Base-by-base conservation (phyloP, 2,329 filamentous ascomycete genomes). In the Triangularia verruculosa region DNA sequence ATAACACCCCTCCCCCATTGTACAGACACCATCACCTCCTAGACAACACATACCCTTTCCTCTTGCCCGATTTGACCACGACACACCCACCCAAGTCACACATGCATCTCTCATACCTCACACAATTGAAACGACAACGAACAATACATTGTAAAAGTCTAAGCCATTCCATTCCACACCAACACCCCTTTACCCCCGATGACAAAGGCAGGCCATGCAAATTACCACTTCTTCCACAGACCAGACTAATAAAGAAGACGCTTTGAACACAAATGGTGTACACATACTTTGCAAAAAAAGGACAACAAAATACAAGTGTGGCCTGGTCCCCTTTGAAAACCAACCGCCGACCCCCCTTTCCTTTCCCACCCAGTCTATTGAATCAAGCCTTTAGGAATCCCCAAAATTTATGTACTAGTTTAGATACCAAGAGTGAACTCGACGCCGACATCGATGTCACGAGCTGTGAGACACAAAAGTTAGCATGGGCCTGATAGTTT, bases 351-450 rank as follows among this genome's bases (percentile, higher is more conserved):
- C 34, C 9, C 9, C 9, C 39, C 39, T n/a, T n/a, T 17, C 39
- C 39, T 47, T 47, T 47, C 39, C 39, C 8, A 7, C n/a, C 39
- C 5, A 47, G 39, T 47, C 39, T 47, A 47, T 47, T 47, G n/a
- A 20, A 47, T 47, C 39, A 47, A 47, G n/a, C 39, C 39, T 47
- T 47, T 47, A 47, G 39, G 39, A 47, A 47, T 17, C 39, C n/a
- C 39, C 15, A 34, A 13, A 22, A 11, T 17, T 20, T 47, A 47
- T 47, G n/a, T 47, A 43, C 15, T 43, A 47, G 8, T 74, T 82
- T 91, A 98, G 83, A 97, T 97, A 82, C 93, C 94, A 75, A 97
- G 86, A 72, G 88, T 91, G 81, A 96, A 97, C 82, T 96, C 92
- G 73, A 98, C 94, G 73, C 93, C 94, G 70, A 98, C 94, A 75